Evolutionary conservation across 192 early-diverging fungal species (phyloP).

Genomic region (Dimargaris cristalligena): DNA sequence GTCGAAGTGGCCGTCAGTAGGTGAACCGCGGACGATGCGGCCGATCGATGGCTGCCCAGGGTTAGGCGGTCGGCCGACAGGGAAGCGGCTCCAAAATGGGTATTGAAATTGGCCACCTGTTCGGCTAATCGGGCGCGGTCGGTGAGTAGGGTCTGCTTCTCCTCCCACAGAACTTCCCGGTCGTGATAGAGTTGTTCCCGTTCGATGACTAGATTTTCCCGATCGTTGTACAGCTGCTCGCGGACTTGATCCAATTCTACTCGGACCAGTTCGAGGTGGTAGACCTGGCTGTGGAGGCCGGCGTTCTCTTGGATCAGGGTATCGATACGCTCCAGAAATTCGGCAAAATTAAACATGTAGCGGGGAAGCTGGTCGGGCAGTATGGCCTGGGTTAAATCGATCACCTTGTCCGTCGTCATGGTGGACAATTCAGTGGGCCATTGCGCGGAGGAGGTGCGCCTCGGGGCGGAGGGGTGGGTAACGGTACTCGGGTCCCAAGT

Average conservation of each 20-base stretch:
- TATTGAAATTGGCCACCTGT: too few species aligned
- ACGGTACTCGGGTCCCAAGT: constrained; percentile 5
- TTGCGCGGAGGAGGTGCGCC: not conserved
- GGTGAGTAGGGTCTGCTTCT: not conserved
- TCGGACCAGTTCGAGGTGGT: constrained; percentile 7
- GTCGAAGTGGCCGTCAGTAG: not conserved
- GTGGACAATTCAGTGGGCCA: not conserved
- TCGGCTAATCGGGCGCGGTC: not conserved
- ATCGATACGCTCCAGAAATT: constrained; percentile 10
- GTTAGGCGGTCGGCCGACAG: too few species aligned
- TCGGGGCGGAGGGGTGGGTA: not conserved
- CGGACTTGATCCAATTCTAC: constrained; percentile 1
- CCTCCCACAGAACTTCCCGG: not conserved
- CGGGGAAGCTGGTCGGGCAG: constrained; percentile 11
- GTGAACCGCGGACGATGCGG: not conserved
- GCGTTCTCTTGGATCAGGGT: constrained; percentile 3
- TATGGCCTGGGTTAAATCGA: not conserved
- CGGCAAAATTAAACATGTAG: constrained; percentile 9
- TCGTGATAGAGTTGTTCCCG: constrained; percentile 8
- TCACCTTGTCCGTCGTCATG: not conserved
- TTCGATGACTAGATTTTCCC: constrained; percentile 6
- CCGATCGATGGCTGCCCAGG: too few species aligned
- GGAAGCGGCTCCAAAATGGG: too few species aligned
- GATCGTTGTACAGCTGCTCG: constrained; percentile 8
- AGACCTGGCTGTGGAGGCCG: not conserved